Percentiles rank a stretch among this genome's conserved stretches.
These are phyloP conservation scores for Solanum chacoense DNA, from an alignment of 305 asterid species.

Conservation along the genomic window DNA sequence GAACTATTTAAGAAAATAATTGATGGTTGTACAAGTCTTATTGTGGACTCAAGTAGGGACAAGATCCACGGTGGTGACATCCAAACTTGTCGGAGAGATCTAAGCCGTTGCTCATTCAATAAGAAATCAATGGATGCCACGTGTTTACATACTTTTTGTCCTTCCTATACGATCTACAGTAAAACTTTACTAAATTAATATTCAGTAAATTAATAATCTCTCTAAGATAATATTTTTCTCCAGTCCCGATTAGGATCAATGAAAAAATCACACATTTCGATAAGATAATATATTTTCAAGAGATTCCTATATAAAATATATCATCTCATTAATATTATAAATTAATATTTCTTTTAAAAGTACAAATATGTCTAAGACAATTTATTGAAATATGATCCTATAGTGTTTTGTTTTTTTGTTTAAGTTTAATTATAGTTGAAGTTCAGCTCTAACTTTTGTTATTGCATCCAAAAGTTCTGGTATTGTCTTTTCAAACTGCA, in stretches of 20 bases:
- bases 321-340: no score
- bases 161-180: rapidly evolving
- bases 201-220: no score
- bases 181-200: no score
- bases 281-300: no score
- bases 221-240: no score
- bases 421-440: no score
- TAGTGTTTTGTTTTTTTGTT: not conserved
- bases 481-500: no score
- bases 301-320: not conserved
- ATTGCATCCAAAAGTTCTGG: not conserved
- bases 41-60: not conserved
- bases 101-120: not conserved
- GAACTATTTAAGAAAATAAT: not conserved
- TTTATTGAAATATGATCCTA: no score
- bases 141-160: not conserved
- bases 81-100: not conserved
- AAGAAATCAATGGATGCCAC: not conserved
- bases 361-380: not conserved
- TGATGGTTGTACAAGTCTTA: not conserved
- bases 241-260: rapidly evolving
- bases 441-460: not conserved
- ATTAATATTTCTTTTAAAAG: no score
- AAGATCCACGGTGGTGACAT: slow-evolving; percentile 5
- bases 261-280: no score